phyloP scores from a whole-genome alignment of 176 grass and related monocot genomes.

The Triticum aestivum region DNA sequence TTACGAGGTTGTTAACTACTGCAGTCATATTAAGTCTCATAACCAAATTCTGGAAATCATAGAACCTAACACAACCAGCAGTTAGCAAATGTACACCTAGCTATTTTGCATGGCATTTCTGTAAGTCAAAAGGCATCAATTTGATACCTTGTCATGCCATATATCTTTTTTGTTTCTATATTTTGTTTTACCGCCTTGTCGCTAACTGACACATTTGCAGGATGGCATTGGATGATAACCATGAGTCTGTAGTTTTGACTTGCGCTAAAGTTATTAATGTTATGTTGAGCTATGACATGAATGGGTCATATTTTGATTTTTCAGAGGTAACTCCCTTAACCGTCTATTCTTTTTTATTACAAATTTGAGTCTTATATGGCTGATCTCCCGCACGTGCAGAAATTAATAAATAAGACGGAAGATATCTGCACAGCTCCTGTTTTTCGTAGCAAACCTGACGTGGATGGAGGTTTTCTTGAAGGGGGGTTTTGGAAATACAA shows the following conservation, averaged over 20 bases:
- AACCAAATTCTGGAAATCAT: slow-evolving; percentile 7
- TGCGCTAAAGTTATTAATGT: slow-evolving; percentile 74
- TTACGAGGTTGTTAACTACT: neutral
- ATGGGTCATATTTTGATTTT: slow-evolving; percentile 67
- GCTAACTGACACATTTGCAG: slow-evolving; percentile 55
- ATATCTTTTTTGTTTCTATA: neutral
- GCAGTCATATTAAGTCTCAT: neutral
- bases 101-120: neutral
- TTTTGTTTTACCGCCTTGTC: slow-evolving; percentile 14
- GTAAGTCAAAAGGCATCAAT: neutral
- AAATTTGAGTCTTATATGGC: slow-evolving; percentile 15
- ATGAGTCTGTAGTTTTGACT: slow-evolving; percentile 88
- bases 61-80: neutral
- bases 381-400: slow-evolving; percentile 45
- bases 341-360: neutral
- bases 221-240: slow-evolving; percentile 95
- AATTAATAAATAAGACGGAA: slow-evolving; percentile 41
- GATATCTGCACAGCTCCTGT: slow-evolving; percentile 85
- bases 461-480: slow-evolving; percentile 80
- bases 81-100: neutral
- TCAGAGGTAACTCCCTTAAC: slow-evolving; percentile 56
- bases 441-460: slow-evolving; percentile 75
- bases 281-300: slow-evolving; percentile 71
- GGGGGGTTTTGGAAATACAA: slow-evolving; percentile 96
- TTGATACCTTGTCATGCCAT: neutral